Percentiles rank a stretch among this genome's conserved stretches.
Conservation (phyloP, 129 eudicot genomes). For the Gnaphalium uliginosum region DNA sequence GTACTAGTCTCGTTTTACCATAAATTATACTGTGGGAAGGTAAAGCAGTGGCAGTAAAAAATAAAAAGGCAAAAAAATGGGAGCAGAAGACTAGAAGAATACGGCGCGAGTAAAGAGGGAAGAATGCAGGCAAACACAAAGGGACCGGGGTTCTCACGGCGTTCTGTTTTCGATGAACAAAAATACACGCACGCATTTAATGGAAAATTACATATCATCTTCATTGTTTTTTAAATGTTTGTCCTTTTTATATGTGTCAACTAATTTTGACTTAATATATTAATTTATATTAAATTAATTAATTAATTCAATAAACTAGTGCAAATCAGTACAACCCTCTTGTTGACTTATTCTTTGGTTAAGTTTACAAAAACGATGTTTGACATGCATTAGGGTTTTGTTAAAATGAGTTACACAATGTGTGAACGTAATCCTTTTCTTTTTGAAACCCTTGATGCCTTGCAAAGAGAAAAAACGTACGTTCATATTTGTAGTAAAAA, state of each 20-base stretch:
- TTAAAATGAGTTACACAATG: background rate
- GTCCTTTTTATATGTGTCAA: background rate
- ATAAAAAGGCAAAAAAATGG: background rate
- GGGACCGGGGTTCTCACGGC: slow-evolving; percentile 33
- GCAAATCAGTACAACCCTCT: background rate
- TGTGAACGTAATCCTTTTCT: background rate
- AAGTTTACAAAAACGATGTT: background rate
- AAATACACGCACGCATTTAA: slow-evolving; percentile 12
- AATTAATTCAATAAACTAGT: background rate
- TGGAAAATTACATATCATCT: background rate
- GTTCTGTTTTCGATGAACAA: slow-evolving; percentile 17
- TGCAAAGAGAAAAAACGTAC: no score
- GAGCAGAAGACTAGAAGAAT: slow-evolving; percentile 13
- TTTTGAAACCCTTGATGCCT: no score
- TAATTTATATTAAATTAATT: background rate
- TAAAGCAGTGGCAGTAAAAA: background rate
- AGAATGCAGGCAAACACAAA: slow-evolving; percentile 17
- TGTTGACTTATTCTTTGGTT: background rate
- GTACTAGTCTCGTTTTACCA: background rate
- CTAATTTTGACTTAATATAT: no score
- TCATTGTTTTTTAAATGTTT: background rate
- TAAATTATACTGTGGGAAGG: slow-evolving; percentile 1
- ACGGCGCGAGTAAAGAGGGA: slow-evolving; percentile 13
- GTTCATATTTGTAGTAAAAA: no score
- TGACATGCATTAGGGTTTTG: background rate